Conservation (phyloP, 192 early-diverging fungal species). For the Jimgerdemannia flammicorona region DNA sequence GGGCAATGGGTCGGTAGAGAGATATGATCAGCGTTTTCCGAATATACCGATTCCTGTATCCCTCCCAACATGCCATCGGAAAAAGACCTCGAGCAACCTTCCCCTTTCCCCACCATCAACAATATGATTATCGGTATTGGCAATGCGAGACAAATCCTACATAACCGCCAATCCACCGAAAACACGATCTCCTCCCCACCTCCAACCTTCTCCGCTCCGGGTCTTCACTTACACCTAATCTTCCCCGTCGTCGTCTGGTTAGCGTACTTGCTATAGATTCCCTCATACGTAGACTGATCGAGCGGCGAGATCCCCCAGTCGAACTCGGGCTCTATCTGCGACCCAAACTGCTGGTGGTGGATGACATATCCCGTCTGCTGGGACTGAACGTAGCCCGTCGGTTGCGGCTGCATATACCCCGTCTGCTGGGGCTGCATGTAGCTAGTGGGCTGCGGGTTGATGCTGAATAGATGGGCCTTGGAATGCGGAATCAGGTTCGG, state of each 20-base stretch:
- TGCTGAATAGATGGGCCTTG: constrained; percentile 51
- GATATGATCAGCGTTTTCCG: too few relatives aligned
- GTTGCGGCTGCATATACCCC: constrained; percentile 23
- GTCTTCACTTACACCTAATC: constrained; percentile 43
- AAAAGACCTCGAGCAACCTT: too few relatives aligned
- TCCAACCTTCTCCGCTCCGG: not conserved
- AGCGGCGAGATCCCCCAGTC: constrained; percentile 62
- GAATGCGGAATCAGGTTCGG: constrained; percentile 59
- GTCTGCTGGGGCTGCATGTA: constrained; percentile 36
- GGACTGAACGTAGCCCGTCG: constrained; percentile 15
- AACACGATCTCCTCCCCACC: constrained; percentile 1
- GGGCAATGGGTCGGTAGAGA: too few relatives aligned
- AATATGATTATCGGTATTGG: too few relatives aligned
- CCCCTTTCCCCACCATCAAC: too few relatives aligned
- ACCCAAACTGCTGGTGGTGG: constrained; percentile 4
- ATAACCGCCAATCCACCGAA: too few relatives aligned
- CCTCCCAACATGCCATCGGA: too few relatives aligned
- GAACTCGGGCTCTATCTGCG: constrained; percentile 37
- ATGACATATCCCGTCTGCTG: constrained; percentile 16
- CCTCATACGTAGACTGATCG: constrained; percentile 53
- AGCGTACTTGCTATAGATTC: constrained; percentile 48
- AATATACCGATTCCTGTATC: too few relatives aligned
- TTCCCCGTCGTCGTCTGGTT: constrained; percentile 36
- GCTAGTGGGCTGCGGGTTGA: constrained; percentile 18
- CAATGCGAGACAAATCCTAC: too few relatives aligned